phyloP scores from a whole-genome alignment of 129 eudicot species.

The Pulicaria dysenterica region DNA sequence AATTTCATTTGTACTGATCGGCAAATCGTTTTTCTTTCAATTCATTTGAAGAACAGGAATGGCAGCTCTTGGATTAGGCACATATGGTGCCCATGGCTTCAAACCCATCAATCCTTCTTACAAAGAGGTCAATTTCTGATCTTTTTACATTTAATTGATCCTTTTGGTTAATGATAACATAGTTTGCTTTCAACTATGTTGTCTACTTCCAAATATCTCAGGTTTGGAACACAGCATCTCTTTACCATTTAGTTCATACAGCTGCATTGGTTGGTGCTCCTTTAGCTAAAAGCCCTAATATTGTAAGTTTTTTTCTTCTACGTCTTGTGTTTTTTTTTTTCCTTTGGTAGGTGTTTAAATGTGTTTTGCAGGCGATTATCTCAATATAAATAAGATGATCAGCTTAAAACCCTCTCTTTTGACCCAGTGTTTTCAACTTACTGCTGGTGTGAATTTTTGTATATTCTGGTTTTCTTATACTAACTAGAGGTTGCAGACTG shows the following conservation, averaged over 20 bases:
- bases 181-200: slow-evolving; percentile 13
- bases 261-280: slow-evolving; percentile 94
- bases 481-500: no score
- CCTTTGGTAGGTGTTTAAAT: neutral
- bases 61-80: slow-evolving; percentile 88
- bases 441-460: neutral
- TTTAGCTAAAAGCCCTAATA: slow-evolving; percentile 62
- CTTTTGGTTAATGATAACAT: neutral
- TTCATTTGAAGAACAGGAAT: slow-evolving; percentile 47
- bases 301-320: slow-evolving; percentile 44
- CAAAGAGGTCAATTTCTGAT: slow-evolving; percentile 59
- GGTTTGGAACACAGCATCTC: slow-evolving; percentile 94
- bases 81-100: slow-evolving; percentile 91
- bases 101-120: slow-evolving; percentile 78
- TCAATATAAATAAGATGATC: no score
- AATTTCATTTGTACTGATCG: neutral
- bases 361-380: slow-evolving; percentile 7
- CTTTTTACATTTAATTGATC: neutral
- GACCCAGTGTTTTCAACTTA: neutral
- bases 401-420: neutral
- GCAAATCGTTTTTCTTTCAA: neutral
- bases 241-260: slow-evolving; percentile 93
- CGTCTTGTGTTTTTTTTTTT: neutral
- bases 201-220: slow-evolving; percentile 28
- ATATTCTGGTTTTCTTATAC: no score